Evolutionary conservation across 2,329 filamentous ascomycete genomes (phyloP).

Genomic region (Ceratocystis huliohia): DNA sequence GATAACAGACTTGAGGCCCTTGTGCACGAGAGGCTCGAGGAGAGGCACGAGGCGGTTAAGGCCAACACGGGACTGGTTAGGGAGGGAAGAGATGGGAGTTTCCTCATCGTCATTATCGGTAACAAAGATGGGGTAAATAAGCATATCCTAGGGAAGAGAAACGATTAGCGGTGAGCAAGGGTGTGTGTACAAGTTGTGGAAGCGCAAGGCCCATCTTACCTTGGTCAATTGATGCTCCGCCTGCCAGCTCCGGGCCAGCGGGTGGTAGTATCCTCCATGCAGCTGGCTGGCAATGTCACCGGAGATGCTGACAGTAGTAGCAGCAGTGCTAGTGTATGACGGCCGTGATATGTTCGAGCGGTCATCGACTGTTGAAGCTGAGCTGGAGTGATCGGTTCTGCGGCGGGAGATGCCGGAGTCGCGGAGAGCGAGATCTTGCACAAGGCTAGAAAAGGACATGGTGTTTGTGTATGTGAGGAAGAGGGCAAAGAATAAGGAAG

Average conservation of each 20-base stretch:
- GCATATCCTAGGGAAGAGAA: constrained; percentile 59
- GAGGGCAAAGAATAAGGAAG: neutral
- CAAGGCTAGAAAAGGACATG: constrained; percentile 57
- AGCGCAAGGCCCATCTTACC: constrained; percentile 34
- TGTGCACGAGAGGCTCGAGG: constrained; percentile 73
- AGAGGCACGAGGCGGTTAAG: constrained; percentile 76
- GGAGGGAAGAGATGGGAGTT: constrained; percentile 76
- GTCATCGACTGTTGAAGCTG: constrained; percentile 47
- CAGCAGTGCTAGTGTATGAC: constrained; percentile 53
- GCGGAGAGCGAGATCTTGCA: constrained; percentile 51
- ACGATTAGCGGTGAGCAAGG: neutral
- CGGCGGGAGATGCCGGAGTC: constrained; percentile 38
- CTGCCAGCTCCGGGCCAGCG: constrained; percentile 69
- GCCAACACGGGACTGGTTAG: constrained; percentile 78
- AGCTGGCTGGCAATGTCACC: constrained; percentile 72
- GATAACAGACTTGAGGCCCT: constrained; percentile 85
- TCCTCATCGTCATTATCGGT: constrained; percentile 92
- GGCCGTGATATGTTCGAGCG: constrained; percentile 47
- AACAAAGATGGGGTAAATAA: constrained; percentile 94
- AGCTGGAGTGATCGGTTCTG: constrained; percentile 33
- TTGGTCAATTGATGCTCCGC: constrained; percentile 75
- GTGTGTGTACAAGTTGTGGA: neutral
- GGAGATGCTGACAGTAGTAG: constrained; percentile 56
- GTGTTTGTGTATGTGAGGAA: constrained; percentile 18
- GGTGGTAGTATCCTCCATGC: constrained; percentile 71